A percentile compares a stretch with the other conserved stretches of the same genome.
These are phyloP conservation scores for Pinus albicaulis DNA, from an alignment of 75 land plant species.

Conservation along the genomic window DNA sequence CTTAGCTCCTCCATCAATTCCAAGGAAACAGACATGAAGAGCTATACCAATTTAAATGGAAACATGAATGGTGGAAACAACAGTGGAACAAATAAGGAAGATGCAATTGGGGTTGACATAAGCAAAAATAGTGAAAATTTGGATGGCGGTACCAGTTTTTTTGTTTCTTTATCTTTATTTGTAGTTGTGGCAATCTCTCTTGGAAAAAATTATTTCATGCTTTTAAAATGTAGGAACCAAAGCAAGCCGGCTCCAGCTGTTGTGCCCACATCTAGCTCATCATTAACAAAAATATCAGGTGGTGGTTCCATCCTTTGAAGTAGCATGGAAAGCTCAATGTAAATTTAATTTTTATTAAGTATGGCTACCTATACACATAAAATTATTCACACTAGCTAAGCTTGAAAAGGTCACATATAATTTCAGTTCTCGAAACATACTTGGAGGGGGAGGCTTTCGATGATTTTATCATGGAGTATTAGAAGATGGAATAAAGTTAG, in stretches of 20 bases:
- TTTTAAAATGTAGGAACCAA: constrained; percentile 4
- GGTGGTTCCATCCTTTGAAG: constrained; percentile 45
- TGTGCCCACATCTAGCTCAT: constrained; percentile 6
- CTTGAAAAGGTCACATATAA: constrained; percentile 21
- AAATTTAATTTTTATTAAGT: constrained; percentile 28
- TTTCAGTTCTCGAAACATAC: constrained; percentile 20
- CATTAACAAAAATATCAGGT: constrained; percentile 18
- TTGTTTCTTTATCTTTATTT: constrained; percentile 23
- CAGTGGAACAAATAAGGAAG: not conserved
- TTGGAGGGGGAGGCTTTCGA: constrained; percentile 38
- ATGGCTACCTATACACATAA: constrained; percentile 18
- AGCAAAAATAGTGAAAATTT: not conserved
- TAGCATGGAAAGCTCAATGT: constrained; percentile 47
- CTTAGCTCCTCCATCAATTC: no score
- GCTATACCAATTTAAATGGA: no score
- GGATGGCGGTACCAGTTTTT: constrained; percentile 7
- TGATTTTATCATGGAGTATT: constrained; percentile 20
- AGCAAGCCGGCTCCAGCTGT: constrained; percentile 9
- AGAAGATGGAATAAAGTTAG: constrained; percentile 24
- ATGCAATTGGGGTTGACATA: constrained; percentile 13
- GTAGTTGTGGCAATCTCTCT: constrained; percentile 3
- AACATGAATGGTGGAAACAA: no score
- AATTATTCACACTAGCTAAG: constrained; percentile 21
- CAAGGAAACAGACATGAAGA: no score
- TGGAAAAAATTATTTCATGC: constrained; percentile 5